These are phyloP conservation scores for Pythium diclinum DNA, from an alignment of 352 stramenopile species.

Conservation along the genomic window DNA sequence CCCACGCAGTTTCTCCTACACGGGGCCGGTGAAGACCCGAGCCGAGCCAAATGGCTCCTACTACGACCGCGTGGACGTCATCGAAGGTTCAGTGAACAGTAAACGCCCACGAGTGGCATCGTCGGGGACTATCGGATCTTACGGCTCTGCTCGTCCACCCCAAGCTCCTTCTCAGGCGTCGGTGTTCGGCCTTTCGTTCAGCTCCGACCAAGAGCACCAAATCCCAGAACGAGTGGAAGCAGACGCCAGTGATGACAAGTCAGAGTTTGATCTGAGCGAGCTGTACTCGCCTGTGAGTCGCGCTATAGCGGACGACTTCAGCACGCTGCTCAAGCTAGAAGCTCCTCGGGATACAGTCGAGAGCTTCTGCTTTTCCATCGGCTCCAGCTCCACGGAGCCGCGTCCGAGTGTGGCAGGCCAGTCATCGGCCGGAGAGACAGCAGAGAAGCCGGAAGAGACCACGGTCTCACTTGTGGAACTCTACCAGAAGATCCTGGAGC, in stretches of 20 bases:
- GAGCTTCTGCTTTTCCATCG: conserved; percentile 1
- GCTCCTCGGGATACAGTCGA: background rate
- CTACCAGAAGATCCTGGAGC: conserved; percentile 61
- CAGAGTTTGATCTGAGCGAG: background rate
- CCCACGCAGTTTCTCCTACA: background rate
- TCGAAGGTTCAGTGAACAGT: background rate
- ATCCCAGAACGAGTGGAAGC: background rate
- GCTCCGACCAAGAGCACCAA: background rate
- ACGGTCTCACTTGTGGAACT: conserved; percentile 51
- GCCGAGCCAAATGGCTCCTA: background rate
- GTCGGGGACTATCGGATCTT: background rate
- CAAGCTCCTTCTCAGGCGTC: background rate
- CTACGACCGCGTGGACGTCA: background rate
- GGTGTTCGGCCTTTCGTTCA: background rate
- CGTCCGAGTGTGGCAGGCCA: background rate
- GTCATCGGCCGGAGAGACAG: background rate
- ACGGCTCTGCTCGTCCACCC: background rate
- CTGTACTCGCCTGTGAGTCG: background rate
- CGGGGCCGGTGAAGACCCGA: background rate
- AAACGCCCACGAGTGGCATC: background rate
- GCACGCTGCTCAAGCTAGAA: conserved; percentile 3
- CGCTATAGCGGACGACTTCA: background rate
- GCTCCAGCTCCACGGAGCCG: background rate
- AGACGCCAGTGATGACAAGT: background rate
- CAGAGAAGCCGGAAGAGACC: background rate